Percentiles rank a stretch among this genome's conserved stretches.
These are phyloP conservation scores for Phaeodactylum tricornutum DNA, from an alignment of 108 stramenopile genomes.

Conservation along the genomic window DNA sequence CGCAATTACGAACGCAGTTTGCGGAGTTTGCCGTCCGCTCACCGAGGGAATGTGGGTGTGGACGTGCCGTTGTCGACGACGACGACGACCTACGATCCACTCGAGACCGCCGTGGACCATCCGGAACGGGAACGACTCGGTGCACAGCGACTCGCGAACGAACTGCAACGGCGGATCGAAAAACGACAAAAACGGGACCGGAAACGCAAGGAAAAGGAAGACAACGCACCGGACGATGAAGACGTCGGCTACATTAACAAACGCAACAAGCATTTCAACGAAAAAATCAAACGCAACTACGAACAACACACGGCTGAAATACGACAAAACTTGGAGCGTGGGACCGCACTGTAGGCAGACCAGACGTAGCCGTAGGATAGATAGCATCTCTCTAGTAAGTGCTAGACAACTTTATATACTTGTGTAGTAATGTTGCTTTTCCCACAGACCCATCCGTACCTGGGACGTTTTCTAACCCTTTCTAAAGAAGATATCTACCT, in stretches of 20 bases:
- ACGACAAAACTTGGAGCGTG: constrained; percentile 85
- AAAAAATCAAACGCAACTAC: constrained; percentile 78
- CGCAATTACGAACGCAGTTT: constrained; percentile 71
- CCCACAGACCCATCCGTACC: no score
- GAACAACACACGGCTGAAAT: constrained; percentile 83
- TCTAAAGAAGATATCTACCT: no score
- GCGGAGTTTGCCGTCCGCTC: constrained; percentile 24
- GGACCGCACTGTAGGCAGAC: constrained; percentile 80
- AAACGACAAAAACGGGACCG: constrained; percentile 36
- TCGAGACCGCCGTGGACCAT: constrained; percentile 12
- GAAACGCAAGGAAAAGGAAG: constrained; percentile 42
- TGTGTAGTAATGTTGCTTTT: no score
- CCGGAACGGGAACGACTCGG: constrained; percentile 56
- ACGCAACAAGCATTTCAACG: constrained; percentile 81
- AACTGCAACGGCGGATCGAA: constrained; percentile 73
- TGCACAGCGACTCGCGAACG: constrained; percentile 60
- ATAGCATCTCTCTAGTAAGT: no score
- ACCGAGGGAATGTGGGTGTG: no score
- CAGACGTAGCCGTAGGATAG: no score
- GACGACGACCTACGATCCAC: constrained; percentile 55
- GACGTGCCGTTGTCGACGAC: constrained; percentile 1
- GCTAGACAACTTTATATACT: no score
- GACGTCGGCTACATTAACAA: constrained; percentile 84
- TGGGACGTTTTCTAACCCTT: no score
- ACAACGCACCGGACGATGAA: constrained; percentile 42